These are phyloP conservation scores for Erodium chrysanthum DNA, from an alignment of 441 rosid species.

Conservation along the genomic window DNA sequence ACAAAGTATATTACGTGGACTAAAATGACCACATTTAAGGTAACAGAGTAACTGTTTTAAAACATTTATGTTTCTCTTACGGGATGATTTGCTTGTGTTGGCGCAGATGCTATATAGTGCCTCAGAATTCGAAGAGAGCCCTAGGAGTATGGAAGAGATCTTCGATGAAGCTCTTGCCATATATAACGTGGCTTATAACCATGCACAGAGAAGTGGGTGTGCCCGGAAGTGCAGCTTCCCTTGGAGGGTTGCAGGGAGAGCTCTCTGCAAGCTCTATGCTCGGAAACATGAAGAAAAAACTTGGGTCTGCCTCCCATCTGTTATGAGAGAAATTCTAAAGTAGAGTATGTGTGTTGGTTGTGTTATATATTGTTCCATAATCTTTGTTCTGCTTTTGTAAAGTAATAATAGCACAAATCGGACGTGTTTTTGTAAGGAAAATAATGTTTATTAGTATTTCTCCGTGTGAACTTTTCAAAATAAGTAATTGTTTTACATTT, in stretches of 20 bases:
- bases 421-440: too few relatives aligned
- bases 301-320: slow-evolving; percentile 22
- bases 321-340: slow-evolving; percentile 29
- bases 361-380: too few relatives aligned
- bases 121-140: slow-evolving; percentile 35
- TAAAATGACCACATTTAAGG: not conserved
- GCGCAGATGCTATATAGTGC: slow-evolving; percentile 46
- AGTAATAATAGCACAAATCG: too few relatives aligned
- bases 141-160: slow-evolving; percentile 34
- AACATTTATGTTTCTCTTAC: too few relatives aligned
- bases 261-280: slow-evolving; percentile 33
- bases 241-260: slow-evolving; percentile 64
- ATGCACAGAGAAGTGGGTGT: slow-evolving; percentile 14
- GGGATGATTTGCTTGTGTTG: not conserved
- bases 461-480: too few relatives aligned
- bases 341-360: not conserved
- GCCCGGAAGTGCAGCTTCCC: slow-evolving; percentile 35
- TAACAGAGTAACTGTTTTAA: not conserved
- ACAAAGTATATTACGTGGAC: too few relatives aligned
- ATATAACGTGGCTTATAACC: slow-evolving; percentile 33
- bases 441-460: too few relatives aligned
- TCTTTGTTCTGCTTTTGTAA: too few relatives aligned
- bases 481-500: too few relatives aligned
- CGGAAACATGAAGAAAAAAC: slow-evolving; percentile 19
- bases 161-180: slow-evolving; percentile 43